Conservation (phyloP, 495 filamentous ascomycete species). For the Aspergillus biplanus region DNA sequence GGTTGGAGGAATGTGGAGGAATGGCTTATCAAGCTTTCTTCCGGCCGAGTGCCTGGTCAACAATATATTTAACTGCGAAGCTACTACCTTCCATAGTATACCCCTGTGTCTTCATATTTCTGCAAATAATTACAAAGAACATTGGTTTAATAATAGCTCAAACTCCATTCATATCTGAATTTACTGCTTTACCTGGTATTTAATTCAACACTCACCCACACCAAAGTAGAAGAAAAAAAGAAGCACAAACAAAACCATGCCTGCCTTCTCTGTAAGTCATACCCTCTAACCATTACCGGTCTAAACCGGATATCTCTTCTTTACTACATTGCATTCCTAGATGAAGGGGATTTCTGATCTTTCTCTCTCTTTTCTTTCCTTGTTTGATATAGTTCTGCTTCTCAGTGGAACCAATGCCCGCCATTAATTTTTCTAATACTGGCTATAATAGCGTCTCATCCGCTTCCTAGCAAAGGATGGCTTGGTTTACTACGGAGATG, state of each 20-base stretch:
- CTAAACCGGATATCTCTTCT: neutral
- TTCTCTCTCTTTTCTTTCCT: no score
- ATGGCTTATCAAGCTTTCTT: neutral
- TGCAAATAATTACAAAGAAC: neutral
- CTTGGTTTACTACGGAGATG: constrained; percentile 80
- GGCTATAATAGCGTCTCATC: constrained; percentile 63
- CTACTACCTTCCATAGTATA: no score
- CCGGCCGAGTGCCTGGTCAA: neutral
- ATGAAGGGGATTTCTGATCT: no score
- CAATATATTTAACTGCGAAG: neutral
- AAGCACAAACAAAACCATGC: constrained; percentile 26
- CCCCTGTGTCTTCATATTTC: neutral
- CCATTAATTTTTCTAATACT: neutral
- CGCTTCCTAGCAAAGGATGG: constrained; percentile 80
- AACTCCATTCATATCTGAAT: neutral
- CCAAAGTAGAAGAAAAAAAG: neutral
- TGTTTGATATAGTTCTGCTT: no score
- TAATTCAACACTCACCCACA: no score
- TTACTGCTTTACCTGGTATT: no score
- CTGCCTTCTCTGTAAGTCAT: constrained; percentile 42
- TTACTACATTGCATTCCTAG: neutral
- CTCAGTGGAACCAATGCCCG: neutral
- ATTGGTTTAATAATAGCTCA: no score
- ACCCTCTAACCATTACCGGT: neutral
- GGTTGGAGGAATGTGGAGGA: neutral